Evolutionary conservation across 306 rosid species (phyloP).

Genomic region (Begonia loranthoides): DNA sequence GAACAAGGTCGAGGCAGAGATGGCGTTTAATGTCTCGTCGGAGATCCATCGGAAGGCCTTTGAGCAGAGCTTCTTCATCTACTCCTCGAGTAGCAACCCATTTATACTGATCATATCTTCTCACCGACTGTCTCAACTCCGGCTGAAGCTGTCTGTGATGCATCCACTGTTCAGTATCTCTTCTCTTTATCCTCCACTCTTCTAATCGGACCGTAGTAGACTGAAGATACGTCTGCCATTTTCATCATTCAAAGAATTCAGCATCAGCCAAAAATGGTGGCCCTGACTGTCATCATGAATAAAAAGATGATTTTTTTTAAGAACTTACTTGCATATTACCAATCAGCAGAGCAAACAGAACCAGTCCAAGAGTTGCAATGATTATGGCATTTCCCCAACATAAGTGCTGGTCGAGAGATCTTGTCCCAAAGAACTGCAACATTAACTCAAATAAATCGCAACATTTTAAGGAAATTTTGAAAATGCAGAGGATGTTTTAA

Average conservation of each 20-base stretch:
- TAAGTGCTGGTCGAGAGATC: conserved; percentile 75
- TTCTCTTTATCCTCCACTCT: conserved; percentile 90
- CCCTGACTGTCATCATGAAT: too few species aligned
- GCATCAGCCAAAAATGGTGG: too few species aligned
- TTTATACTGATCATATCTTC: conserved; percentile 76
- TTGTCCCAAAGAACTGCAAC: conserved; percentile 85
- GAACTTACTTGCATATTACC: conserved; percentile 90
- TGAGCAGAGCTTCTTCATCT: conserved; percentile 71
- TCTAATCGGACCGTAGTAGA: conserved; percentile 72
- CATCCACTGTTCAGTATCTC: conserved; percentile 96
- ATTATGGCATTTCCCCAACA: conserved; percentile 88
- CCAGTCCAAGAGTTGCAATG: conserved; percentile 67
- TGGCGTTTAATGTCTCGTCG: conserved; percentile 90
- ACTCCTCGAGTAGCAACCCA: conserved; percentile 96
- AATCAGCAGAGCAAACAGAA: conserved; percentile 77
- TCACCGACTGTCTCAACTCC: conserved; percentile 50
- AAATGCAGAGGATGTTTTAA: too few species aligned
- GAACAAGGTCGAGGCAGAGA: conserved; percentile 87
- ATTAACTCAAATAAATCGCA: neutral
- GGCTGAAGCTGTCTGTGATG: conserved; percentile 77
- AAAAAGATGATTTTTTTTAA: too few species aligned
- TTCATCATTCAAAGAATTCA: too few species aligned
- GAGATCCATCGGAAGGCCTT: conserved; percentile 69
- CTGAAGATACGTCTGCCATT: conserved; percentile 68
- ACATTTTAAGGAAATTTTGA: neutral